Evolutionary conservation across 2,329 filamentous ascomycete genomes (phyloP).

Genomic region (Penicillium glabrum): DNA sequence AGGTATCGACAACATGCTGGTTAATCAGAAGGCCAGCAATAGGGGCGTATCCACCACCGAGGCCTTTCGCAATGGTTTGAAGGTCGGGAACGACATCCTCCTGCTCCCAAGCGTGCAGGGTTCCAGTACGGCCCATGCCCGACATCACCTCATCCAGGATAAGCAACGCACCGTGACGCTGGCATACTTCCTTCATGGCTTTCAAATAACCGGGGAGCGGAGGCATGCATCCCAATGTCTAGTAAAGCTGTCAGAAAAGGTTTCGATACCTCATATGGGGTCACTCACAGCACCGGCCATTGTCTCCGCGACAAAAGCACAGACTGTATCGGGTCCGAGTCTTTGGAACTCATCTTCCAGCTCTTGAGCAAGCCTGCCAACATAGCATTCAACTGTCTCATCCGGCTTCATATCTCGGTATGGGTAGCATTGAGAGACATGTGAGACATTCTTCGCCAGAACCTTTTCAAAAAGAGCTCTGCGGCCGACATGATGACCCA

Average conservation of each 20-base stretch:
- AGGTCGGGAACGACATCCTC: conserved; percentile 56
- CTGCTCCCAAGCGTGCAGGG: conserved; percentile 57
- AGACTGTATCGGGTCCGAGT: conserved; percentile 63
- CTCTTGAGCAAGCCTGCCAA: conserved; percentile 59
- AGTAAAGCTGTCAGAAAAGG: not conserved
- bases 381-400: conserved; percentile 59
- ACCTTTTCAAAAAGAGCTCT: conserved; percentile 61
- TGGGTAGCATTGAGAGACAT: conserved; percentile 63
- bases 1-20: conserved; percentile 47
- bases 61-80: conserved; percentile 58
- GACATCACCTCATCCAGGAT: conserved; percentile 53
- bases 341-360: conserved; percentile 64
- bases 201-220: conserved; percentile 55
- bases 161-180: conserved; percentile 56
- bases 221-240: conserved; percentile 53
- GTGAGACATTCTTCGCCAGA: conserved; percentile 54
- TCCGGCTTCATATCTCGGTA: conserved; percentile 55
- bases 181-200: conserved; percentile 55
- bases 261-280: rapidly evolving
- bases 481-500: conserved; percentile 62
- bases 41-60: conserved; percentile 56
- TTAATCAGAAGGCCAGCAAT: conserved; percentile 54
- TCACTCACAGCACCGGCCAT: conserved; percentile 47
- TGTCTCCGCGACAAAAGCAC: conserved; percentile 63
- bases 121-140: conserved; percentile 56